Conservation (phyloP, 108 stramenopile species). For the Cyclotella atomus region DNA sequence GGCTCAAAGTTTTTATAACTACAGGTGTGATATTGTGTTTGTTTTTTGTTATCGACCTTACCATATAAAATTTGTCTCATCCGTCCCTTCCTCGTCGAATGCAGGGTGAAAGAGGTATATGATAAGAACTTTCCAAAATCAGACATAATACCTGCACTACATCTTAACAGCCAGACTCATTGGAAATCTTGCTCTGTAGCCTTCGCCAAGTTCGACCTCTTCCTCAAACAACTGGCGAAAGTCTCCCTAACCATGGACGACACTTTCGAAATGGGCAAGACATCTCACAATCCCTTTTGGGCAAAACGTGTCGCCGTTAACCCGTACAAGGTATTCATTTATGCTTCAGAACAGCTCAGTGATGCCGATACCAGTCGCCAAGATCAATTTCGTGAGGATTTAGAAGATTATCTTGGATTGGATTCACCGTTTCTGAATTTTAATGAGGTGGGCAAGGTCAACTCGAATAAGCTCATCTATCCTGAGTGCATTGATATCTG, state of each 20-base stretch:
- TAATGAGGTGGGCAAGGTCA: not conserved
- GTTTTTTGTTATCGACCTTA: not conserved
- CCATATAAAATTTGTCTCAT: not conserved
- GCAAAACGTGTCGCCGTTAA: not conserved
- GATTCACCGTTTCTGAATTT: not conserved
- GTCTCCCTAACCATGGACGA: not conserved
- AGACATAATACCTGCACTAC: not conserved
- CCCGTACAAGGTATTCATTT: conserved; percentile 8
- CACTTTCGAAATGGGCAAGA: not conserved
- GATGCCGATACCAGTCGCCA: not conserved
- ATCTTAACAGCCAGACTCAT: not conserved
- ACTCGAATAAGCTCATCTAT: not conserved
- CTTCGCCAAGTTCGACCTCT: not conserved
- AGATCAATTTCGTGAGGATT: not conserved
- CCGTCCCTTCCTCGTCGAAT: not conserved
- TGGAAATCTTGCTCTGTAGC: not conserved
- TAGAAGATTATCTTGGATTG: not conserved
- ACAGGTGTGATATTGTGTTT: not conserved
- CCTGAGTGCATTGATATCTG: conserved; percentile 3
- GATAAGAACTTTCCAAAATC: not conserved
- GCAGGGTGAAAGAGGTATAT: not conserved
- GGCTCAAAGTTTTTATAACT: conserved; percentile 3
- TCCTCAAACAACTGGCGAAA: conserved; percentile 1
- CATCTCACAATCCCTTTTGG: not conserved
- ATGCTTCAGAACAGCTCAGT: not conserved